Base-by-base conservation (phyloP, 495 filamentous ascomycete species). In the Aspergillus bertholletiae region DNA sequence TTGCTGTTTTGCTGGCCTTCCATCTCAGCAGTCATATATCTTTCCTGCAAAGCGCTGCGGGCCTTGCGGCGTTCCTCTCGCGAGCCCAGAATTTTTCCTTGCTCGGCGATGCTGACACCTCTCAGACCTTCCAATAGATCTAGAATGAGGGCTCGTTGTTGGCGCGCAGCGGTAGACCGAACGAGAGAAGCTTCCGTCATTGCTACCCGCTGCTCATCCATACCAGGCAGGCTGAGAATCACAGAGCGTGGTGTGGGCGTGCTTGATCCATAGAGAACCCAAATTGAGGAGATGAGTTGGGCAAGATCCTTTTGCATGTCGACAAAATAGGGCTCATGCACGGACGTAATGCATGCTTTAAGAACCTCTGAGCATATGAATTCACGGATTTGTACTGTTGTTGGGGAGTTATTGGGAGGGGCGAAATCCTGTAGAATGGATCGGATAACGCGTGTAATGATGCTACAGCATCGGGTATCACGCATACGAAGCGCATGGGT, bases 281-380 rank as follows among this genome's bases (percentile, higher is more conserved):
- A 79, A 51, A 97, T 94, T 6, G 84, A 80, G 2, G 92, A 92
- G 59, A 99, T 96, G 5, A 96, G 80, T 30, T 85, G 79, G 13
- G 90, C 94, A 9, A 97, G 81, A 32, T 97, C 94, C 68, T 91
- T 95, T 62, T 99, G 94, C 63, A 92, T 83, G 53, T 99, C 94
- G 37, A 96, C 92, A 60, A 97, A 97, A 65, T 97, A 97, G 1
- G 90, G 83, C 51, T 97, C 94, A 68, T 97, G 87, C 27, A 99
- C 80, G 13, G 89, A 93, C 20, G 90, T 87, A 68, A 96, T 89
- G 56, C 85, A 88, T 0, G 88, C 84, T 73, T 86, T 88, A 21
- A 95, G 78, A 4, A 93, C 89, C 55, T 96, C 89, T 24, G 81
- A 86, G 53, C 80, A 88, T 60, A 97, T 92, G 60, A 94, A 99